A percentile compares a stretch with the other conserved stretches of the same genome.
These are phyloP conservation scores for Iris pallida DNA, from an alignment of 116 monocot genomes.

Conservation along the genomic window DNA sequence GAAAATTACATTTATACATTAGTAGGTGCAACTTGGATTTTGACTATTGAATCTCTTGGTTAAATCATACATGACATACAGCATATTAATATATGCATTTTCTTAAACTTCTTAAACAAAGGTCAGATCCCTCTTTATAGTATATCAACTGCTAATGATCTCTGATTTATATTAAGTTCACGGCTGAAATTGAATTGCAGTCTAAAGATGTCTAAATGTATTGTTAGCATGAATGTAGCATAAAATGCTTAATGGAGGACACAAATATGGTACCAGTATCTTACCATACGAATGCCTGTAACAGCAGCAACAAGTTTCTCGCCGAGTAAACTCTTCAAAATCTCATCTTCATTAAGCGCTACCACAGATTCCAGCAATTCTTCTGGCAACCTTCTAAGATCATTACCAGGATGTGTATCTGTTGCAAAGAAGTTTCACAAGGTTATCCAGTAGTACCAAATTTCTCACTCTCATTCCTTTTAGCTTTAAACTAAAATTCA, in stretches of 20 bases:
- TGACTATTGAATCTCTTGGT: too few relatives aligned
- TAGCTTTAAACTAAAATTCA: neutral
- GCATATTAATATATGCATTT: too few relatives aligned
- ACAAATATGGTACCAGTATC: neutral
- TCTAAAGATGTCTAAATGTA: too few relatives aligned
- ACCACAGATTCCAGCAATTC: conserved; percentile 61
- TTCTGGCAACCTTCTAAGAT: conserved; percentile 56
- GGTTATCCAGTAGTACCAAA: neutral
- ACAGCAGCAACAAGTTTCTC: conserved; percentile 68
- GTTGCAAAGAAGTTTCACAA: conserved; percentile 15
- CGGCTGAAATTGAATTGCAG: too few relatives aligned
- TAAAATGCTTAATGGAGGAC: neutral
- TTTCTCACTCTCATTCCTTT: neutral
- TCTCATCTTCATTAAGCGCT: conserved; percentile 55
- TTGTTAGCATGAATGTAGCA: neutral
- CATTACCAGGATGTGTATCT: conserved; percentile 58
- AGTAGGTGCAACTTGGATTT: too few relatives aligned
- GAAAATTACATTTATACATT: too few relatives aligned
- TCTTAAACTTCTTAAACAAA: too few relatives aligned
- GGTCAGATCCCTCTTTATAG: too few relatives aligned
- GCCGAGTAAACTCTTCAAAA: conserved; percentile 65
- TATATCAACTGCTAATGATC: too few relatives aligned
- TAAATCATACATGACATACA: too few relatives aligned
- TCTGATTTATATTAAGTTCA: too few relatives aligned
- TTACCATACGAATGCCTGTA: conserved; percentile 68